Conservation (phyloP, 768 basidiomycete species). For the Rhodotorula kratochvilovae region DNA sequence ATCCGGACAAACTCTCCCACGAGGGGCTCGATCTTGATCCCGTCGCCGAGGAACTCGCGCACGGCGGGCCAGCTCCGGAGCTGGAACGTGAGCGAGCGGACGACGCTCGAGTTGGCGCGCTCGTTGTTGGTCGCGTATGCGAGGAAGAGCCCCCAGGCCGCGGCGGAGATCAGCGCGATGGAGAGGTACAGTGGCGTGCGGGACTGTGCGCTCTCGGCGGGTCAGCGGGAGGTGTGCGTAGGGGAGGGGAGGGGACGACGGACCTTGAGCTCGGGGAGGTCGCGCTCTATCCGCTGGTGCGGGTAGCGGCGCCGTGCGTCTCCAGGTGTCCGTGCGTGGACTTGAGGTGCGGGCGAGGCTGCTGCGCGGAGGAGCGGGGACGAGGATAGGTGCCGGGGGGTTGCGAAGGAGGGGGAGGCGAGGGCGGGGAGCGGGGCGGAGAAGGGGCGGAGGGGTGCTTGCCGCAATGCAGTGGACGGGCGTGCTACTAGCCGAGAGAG, state of each 20-base stretch:
- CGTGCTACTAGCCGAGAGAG: background rate
- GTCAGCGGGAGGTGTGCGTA: background rate
- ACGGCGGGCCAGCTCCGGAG: constrained; percentile 24
- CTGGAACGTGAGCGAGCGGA: constrained; percentile 32
- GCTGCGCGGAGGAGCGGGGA: background rate
- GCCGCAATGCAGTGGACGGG: background rate
- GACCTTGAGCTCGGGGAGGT: constrained; percentile 24
- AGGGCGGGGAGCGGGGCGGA: background rate
- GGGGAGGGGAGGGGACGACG: background rate
- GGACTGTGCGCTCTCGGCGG: constrained; percentile 15
- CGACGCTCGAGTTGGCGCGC: constrained; percentile 38
- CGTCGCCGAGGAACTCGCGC: constrained; percentile 30
- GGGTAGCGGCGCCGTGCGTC: background rate
- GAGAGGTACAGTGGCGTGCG: constrained; percentile 35
- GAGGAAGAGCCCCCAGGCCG: constrained; percentile 35
- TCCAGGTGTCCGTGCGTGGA: background rate
- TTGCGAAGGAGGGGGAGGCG: too few species aligned
- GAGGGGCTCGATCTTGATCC: constrained; percentile 30
- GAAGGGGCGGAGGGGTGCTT: background rate
- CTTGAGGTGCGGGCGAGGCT: background rate
- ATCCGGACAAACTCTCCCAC: constrained; percentile 34
- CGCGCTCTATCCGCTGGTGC: background rate
- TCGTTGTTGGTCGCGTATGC: constrained; percentile 39
- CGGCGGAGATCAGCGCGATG: constrained; percentile 13
- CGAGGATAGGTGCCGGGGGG: background rate